Percentiles rank a stretch among this genome's conserved stretches.
Conservation (phyloP, 2,329 filamentous ascomycete species). For the Rhytidhysteron rufulum region DNA sequence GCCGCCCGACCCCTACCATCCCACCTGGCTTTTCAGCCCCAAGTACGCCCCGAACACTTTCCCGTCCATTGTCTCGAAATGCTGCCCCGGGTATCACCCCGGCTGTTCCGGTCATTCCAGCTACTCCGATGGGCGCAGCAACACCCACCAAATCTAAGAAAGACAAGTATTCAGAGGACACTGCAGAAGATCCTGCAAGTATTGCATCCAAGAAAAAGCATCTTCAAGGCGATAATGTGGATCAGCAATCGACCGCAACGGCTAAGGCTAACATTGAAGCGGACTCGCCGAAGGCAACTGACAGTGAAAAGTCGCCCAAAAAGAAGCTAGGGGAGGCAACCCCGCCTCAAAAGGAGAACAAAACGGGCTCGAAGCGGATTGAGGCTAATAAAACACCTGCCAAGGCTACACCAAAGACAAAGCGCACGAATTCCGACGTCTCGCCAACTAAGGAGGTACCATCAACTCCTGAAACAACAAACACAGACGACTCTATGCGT, state of each 20-base stretch:
- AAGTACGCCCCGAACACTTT: conserved; percentile 17
- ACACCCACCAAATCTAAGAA: conserved; percentile 28
- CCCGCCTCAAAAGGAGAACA: conserved; percentile 16
- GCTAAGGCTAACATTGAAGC: conserved; percentile 9
- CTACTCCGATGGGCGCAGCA: conserved; percentile 27
- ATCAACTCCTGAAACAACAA: conserved; percentile 10
- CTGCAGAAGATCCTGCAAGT: neutral
- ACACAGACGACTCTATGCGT: conserved; percentile 14
- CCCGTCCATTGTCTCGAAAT: conserved; percentile 27
- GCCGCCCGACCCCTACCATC: conserved; percentile 42
- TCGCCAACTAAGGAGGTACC: neutral
- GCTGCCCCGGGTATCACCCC: conserved; percentile 27
- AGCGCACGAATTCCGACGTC: neutral
- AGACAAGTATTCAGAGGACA: conserved; percentile 14
- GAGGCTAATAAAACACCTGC: conserved; percentile 11
- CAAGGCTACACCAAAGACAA: conserved; percentile 7
- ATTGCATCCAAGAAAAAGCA: neutral
- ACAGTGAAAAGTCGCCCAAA: conserved; percentile 11
- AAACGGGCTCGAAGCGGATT: neutral
- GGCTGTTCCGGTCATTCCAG: conserved; percentile 39
- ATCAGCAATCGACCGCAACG: conserved; percentile 3
- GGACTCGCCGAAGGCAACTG: conserved; percentile 10
- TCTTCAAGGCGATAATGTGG: neutral
- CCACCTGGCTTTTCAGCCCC: conserved; percentile 42
- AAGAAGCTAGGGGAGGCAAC: conserved; percentile 10